Evolutionary conservation across 1,284 basidiomycete species (phyloP), one percentile per base, ranked within the genome.

Genomic region (Fomes fomentarius): DNA sequence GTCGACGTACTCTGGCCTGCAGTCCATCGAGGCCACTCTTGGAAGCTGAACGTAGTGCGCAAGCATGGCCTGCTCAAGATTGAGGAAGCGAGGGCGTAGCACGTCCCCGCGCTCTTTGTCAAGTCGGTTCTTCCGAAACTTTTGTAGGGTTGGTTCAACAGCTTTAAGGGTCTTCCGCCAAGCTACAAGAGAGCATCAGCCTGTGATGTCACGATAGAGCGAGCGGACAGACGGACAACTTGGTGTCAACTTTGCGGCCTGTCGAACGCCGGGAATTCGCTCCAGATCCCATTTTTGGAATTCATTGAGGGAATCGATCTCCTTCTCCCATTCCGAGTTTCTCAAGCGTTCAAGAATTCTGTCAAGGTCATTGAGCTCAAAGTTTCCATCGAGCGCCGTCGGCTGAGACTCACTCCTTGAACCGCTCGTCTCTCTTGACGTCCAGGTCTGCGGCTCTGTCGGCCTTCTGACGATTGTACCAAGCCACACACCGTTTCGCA

Each of bases 21-120:
- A 28, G n/a, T 54, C 52, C 52, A 54, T 54, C 8, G 7, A 15
- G 12, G 47, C 19, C 5, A 26, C 28, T n/a, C 52, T 33, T 3
- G 52, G 52, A 3, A 54, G 26, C 12, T 21, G 34, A 14, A 54
- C 47, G 22, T 45, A 54, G 37, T 45, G 41, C n/a, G 47, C 24
- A 0, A 26, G 6, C 9, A 54, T 44, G 2, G 47, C 40, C 8
- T 40, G 10, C 11, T 39, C 37, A 11, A 54, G 47, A 14, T 17
- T 19, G 7, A 25, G n/a, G 28, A 48, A 45, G 6, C 52, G 52
- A 10, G 28, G 9, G 6, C 19, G n/a, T 1, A 54, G 24, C 0
- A 41, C 14, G 2, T n/a, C 22, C 8, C 21, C 14, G 10, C 17
- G 35, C n/a, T 49, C 47, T 25, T 4, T 21, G n/a, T 21, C 25